phyloP scores from a whole-genome alignment of 2,329 filamentous ascomycete species.

The Claviceps pazoutovae region DNA sequence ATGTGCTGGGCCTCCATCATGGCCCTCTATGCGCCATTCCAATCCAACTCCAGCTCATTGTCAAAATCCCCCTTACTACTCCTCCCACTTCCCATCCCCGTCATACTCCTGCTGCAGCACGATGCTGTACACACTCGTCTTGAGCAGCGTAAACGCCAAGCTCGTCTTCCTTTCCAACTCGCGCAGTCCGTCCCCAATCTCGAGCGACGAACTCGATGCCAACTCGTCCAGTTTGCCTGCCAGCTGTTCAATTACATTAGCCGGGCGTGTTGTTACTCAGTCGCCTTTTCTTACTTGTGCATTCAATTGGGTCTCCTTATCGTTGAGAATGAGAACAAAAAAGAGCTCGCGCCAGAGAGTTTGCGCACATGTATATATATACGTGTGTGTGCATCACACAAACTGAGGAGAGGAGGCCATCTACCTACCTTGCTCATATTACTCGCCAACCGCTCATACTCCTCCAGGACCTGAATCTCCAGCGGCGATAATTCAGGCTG shows the following conservation, averaged over 20 bases:
- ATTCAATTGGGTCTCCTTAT: too few species aligned
- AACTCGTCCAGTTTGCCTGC: constrained; percentile 47
- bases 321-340: background rate
- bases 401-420: too few species aligned
- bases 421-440: constrained; percentile 74
- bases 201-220: constrained; percentile 57
- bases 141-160: constrained; percentile 86
- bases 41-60: background rate
- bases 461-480: constrained; percentile 88
- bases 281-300: background rate
- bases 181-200: constrained; percentile 73
- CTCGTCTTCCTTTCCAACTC: constrained; percentile 89
- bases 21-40: background rate
- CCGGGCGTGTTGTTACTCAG: background rate
- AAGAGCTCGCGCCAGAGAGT: background rate
- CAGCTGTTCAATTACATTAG: constrained; percentile 29
- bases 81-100: constrained; percentile 39
- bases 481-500: constrained; percentile 56
- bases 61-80: background rate
- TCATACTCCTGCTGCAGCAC: constrained; percentile 94
- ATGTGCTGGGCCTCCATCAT: background rate
- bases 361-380: too few species aligned
- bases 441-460: constrained; percentile 74
- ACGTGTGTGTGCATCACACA: too few species aligned
- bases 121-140: constrained; percentile 97